Conservation (phyloP, 768 basidiomycete species). For the Amanita jacksonii region DNA sequence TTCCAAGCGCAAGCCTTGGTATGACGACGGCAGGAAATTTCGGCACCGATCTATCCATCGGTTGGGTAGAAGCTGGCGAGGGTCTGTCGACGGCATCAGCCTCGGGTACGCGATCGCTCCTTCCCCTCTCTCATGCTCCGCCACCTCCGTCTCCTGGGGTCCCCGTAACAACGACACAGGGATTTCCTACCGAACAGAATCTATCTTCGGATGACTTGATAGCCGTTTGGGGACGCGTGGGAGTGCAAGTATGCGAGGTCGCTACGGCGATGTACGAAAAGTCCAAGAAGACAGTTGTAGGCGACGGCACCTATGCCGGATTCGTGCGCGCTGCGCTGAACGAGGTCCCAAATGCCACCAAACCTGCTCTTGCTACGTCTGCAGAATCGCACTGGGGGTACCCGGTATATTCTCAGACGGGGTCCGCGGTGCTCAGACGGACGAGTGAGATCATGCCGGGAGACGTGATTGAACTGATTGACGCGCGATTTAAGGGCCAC, state of each 20-base stretch:
- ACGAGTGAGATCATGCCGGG: conserved; percentile 80
- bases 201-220: conserved; percentile 59
- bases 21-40: conserved; percentile 24
- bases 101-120: conserved; percentile 4
- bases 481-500: conserved; percentile 68
- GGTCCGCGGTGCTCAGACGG: conserved; percentile 55
- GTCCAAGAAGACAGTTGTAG: conserved; percentile 69
- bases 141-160: conserved; percentile 18
- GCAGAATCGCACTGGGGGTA: conserved; percentile 47
- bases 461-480: conserved; percentile 66
- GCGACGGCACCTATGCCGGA: conserved; percentile 77
- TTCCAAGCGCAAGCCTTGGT: conserved; percentile 45
- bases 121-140: neutral
- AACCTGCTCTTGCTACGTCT: neutral
- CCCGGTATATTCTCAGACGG: conserved; percentile 66
- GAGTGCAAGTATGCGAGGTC: conserved; percentile 61
- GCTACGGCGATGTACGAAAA: conserved; percentile 62
- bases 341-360: conserved; percentile 52
- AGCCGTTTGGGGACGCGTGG: conserved; percentile 61
- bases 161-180: conserved; percentile 11
- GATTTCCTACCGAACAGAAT: conserved; percentile 23
- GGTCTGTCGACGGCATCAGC: conserved; percentile 16
- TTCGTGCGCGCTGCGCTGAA: conserved; percentile 62
- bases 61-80: conserved; percentile 51
- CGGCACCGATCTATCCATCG: conserved; percentile 39